Evolutionary conservation across 1,284 basidiomycete species (phyloP), one percentile per base, ranked within the genome.

Genomic region (Ceratorhiza oryzae-sativae): DNA sequence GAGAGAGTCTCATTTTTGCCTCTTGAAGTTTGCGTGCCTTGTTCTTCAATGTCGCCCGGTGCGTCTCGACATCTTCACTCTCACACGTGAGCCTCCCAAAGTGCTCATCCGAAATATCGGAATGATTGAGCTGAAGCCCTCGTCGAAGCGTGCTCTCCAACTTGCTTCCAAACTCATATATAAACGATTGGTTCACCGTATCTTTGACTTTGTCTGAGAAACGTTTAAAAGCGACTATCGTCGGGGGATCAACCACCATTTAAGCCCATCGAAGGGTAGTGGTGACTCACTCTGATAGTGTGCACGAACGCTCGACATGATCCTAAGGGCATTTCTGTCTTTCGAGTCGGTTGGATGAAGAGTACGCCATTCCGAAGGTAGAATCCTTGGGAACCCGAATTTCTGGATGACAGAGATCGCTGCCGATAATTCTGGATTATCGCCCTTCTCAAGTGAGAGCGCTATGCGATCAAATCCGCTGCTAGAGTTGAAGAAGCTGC

Each of bases 171-270:
- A 63, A 63, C 27, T 42, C 23, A 23, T 46, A 46, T 4, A 34
- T 25, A 30, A 49, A 63, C 2, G 30, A 36, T 25, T 63, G 42
- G 20, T 34, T 49, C 2, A 63, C 32, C 8, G 45, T 63, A 18
- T 48, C 60, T 39, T 63, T 63, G 2, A 63, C 45, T 9, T 63
- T 48, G 45, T 63, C 60, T 9, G 60, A 42, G 20, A 63, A 63
- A 1, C 60, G 60, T 46, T 49, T 63, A n/a, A 48, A 63, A 9
- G 41, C 42, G 36, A 63, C 60, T 63, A 18, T 5, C n/a, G n/a
- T n/a, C n/a, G n/a, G n/a, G n/a, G n/a, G n/a, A n/a, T n/a, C n/a
- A n/a, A n/a, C n/a, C n/a, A n/a, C n/a, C n/a, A n/a, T n/a, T n/a
- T n/a, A n/a, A n/a, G n/a, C n/a, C n/a, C n/a, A n/a, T n/a, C n/a